Evolutionary conservation across 192 early-diverging fungal genomes (phyloP), one percentile per base, ranked within the genome.

Genomic region (Coemansia sp.): DNA sequence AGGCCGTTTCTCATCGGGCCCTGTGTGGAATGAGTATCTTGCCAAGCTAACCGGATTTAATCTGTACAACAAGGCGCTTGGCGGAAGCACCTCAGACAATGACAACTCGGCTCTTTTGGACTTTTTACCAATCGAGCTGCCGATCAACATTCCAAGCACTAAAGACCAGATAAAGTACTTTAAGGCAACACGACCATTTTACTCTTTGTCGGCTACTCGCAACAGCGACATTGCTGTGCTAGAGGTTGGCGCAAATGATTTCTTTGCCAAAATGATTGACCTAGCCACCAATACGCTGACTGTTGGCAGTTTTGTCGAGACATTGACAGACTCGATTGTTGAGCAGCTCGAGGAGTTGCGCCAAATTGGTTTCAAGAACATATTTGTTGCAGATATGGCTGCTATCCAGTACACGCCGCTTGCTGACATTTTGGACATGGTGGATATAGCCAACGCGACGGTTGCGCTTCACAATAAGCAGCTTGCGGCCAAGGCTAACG

Each of bases 11-110:
- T 67, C 64, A 0, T 64, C 60, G 0, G 68, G 74, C 2, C 68
- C 68, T 6, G 68, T 71, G 10, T 76, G 74, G 74, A 71, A 70
- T 55, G 74, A 76, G 65, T 76, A 76, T 26, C 31, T 64, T 22
- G 64, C 64, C 47, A 69, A 76, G 51, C 68, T 76, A 1, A 59
- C 57, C 10, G 57, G 52, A 3, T 64, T 38, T 29, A 38, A 69
- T 16, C 64, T 76, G n/a, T 63, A 71, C 37, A 71, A 67, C 55
- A 59, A 67, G 50, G 74, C 74, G 0, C 41, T 57, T 37, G 74
- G 74, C 27, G 48, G 48, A 9, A 49, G 48, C 8, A 49, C 48
- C 6, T 49, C 48, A 17, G 48, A 49, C 48, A 49, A 49, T 17
- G 19, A 49, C 17, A 49, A 49, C 48, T n/a, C 48, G 19, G 48